Percentiles rank a stretch among this genome's conserved stretches.
Conservation (phyloP, 2,329 filamentous ascomycete species). For the Alternaria longipes region DNA sequence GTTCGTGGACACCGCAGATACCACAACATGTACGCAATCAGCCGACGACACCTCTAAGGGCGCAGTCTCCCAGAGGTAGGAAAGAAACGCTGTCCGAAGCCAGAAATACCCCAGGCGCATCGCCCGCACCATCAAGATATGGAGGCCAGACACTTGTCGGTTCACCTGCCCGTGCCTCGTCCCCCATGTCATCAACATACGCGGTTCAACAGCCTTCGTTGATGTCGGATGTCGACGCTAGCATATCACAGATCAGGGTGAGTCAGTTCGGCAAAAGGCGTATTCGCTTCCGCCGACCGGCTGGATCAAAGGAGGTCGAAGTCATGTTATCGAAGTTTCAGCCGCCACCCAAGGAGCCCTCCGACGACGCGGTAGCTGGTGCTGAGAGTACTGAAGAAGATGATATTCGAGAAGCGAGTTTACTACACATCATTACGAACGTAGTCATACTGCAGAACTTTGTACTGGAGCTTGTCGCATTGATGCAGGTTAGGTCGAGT, state of each 20-base stretch:
- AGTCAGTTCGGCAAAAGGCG: constrained; percentile 47
- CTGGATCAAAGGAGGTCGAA: constrained; percentile 39
- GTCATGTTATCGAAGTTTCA: constrained; percentile 49
- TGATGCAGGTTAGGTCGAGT: constrained; percentile 59
- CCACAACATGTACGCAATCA: constrained; percentile 47
- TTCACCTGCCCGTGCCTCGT: constrained; percentile 40
- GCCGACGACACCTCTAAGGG: constrained; percentile 43
- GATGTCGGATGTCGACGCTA: constrained; percentile 48
- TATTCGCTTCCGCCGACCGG: constrained; percentile 45
- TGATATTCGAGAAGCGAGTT: constrained; percentile 53
- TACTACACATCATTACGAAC: constrained; percentile 61
- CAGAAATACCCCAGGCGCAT: constrained; percentile 13
- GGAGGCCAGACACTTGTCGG: constrained; percentile 41
- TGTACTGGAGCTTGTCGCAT: constrained; percentile 58
- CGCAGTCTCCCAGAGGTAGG: constrained; percentile 48
- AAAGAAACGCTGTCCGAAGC: constrained; percentile 43
- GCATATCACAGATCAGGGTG: constrained; percentile 41
- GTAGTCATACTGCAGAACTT: constrained; percentile 62
- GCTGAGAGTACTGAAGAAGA: constrained; percentile 33
- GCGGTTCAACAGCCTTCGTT: constrained; percentile 44
- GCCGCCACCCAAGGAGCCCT: constrained; percentile 42
- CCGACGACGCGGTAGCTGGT: constrained; percentile 27
- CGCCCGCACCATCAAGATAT: constrained; percentile 20
- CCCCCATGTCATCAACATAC: constrained; percentile 41
- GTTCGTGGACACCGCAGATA: constrained; percentile 50